These are phyloP conservation scores for Dimocarpus longan DNA, from an alignment of 345 rosid species.

Conservation along the genomic window DNA sequence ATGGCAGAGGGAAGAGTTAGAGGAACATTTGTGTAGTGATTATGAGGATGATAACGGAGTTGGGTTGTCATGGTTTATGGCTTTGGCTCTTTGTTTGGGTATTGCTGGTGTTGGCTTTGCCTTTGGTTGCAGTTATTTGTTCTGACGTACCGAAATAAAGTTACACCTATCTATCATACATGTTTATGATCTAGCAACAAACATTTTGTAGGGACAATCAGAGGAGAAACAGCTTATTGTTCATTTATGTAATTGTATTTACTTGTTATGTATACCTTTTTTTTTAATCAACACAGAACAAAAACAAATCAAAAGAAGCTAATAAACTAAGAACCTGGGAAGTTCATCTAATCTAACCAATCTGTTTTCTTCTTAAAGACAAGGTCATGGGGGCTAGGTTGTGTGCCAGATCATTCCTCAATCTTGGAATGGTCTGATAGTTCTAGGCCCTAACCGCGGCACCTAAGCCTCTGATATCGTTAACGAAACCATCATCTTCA, in stretches of 20 bases:
- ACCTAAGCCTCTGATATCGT: too few species aligned
- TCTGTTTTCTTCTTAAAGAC: too few species aligned
- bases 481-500: too few species aligned
- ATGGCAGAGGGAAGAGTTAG: slow-evolving; percentile 1
- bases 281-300: too few species aligned
- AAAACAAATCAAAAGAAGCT: too few species aligned
- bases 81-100: slow-evolving; percentile 51
- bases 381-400: too few species aligned
- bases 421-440: too few species aligned
- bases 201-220: not conserved
- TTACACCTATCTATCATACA: not conserved
- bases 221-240: not conserved
- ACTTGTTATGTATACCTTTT: not conserved
- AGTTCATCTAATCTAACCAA: too few species aligned
- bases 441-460: too few species aligned
- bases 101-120: slow-evolving; percentile 49
- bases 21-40: not conserved
- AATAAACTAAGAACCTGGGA: too few species aligned
- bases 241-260: not conserved
- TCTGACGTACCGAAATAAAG: not conserved
- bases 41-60: slow-evolving; percentile 10
- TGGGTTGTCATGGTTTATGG: slow-evolving; percentile 35
- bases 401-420: too few species aligned
- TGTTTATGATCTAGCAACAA: not conserved
- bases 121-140: slow-evolving; percentile 32